These are phyloP conservation scores for Sporobolomyces pararoseus DNA, from an alignment of 768 basidiomycete species.

Conservation along the genomic window DNA sequence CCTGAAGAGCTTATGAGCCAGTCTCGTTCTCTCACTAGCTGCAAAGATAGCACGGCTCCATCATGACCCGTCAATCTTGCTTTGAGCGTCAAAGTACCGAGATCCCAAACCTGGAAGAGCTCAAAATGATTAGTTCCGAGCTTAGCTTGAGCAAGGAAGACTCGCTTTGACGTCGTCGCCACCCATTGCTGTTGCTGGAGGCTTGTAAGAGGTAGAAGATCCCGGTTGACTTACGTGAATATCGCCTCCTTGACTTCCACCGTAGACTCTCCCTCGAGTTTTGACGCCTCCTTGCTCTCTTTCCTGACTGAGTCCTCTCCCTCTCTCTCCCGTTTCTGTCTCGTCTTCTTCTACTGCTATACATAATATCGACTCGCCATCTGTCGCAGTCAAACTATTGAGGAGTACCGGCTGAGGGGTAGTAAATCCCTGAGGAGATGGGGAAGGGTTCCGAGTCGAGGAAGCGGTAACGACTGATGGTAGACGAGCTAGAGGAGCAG, in stretches of 20 bases:
- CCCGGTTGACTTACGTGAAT: constrained; percentile 23
- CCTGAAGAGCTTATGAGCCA: constrained; percentile 52
- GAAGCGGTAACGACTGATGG: neutral
- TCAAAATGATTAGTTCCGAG: neutral
- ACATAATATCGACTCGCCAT: constrained; percentile 22
- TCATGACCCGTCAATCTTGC: constrained; percentile 49
- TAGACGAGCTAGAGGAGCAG: neutral
- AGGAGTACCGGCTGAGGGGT: constrained; percentile 10
- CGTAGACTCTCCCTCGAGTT: constrained; percentile 18
- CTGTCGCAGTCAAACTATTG: constrained; percentile 21
- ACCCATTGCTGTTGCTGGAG: no score
- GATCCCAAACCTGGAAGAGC: constrained; percentile 48
- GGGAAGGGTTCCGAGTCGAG: constrained; percentile 2
- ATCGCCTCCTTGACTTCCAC: constrained; percentile 30
- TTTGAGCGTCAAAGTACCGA: constrained; percentile 45
- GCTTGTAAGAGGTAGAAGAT: no score
- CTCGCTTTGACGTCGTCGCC: no score
- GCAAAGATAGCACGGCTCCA: constrained; percentile 49
- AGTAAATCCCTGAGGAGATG: neutral
- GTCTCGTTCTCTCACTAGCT: constrained; percentile 47
- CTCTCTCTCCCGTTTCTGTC: no score
- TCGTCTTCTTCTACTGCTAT: constrained; percentile 30
- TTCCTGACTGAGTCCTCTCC: neutral
- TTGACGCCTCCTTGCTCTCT: neutral
- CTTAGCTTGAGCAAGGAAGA: no score